A percentile compares a stretch with the other conserved stretches of the same genome.
Conservation (phyloP, 768 basidiomycete species). For the Pleurotus tuber-regium region DNA sequence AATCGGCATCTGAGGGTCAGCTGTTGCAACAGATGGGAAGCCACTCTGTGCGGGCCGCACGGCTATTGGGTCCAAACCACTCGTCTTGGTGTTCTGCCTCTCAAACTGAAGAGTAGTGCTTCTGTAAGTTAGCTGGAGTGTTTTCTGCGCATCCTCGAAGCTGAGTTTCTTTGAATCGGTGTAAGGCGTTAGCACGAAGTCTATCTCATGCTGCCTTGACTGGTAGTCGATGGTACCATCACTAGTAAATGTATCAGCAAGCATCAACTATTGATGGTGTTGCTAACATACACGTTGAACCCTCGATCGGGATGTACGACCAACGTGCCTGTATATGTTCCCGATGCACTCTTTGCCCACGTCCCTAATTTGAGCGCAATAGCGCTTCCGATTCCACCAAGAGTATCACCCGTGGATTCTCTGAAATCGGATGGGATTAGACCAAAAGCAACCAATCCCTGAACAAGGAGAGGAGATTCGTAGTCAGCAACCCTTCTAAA, state of each 20-base stretch:
- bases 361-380: slow-evolving; percentile 53
- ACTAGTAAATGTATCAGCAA: slow-evolving; percentile 23
- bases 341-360: slow-evolving; percentile 31
- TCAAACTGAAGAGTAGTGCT: slow-evolving; percentile 51
- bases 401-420: slow-evolving; percentile 56
- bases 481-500: not conserved
- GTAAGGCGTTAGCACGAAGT: slow-evolving; percentile 59
- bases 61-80: slow-evolving; percentile 52
- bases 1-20: slow-evolving; percentile 47
- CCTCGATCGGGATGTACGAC: slow-evolving; percentile 53
- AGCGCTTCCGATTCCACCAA: slow-evolving; percentile 64
- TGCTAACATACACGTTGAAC: slow-evolving; percentile 49
- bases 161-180: slow-evolving; percentile 40
- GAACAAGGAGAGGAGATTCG: not conserved
- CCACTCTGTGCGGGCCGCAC: slow-evolving; percentile 38
- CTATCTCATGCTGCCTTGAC: slow-evolving; percentile 58
- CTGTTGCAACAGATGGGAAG: slow-evolving; percentile 25
- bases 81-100: slow-evolving; percentile 41
- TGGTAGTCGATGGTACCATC: slow-evolving; percentile 59
- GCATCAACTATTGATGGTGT: not conserved
- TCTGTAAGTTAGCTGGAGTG: slow-evolving; percentile 48
- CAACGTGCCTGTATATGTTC: slow-evolving; percentile 42
- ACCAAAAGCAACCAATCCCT: slow-evolving; percentile 62
- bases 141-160: slow-evolving; percentile 49
- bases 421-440: slow-evolving; percentile 55